A percentile compares a stretch with the other conserved stretches of the same genome.
These are phyloP conservation scores for Ochetophila trinervis DNA, from an alignment of 306 rosid genomes.

Conservation along the genomic window DNA sequence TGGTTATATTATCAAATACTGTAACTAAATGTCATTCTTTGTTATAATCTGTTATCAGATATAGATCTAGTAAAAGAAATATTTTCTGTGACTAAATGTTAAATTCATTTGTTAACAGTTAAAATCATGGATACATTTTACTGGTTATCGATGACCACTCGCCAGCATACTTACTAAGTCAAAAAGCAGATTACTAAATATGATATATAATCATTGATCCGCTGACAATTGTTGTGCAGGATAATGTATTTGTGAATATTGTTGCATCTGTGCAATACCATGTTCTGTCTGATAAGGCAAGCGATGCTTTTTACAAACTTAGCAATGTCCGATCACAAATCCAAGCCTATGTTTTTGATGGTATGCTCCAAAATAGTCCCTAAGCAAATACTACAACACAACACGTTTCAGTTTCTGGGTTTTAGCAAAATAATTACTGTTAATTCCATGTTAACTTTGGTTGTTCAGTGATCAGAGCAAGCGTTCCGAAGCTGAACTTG, in stretches of 20 bases:
- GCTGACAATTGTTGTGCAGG: not conserved
- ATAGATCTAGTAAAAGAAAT: too few species aligned
- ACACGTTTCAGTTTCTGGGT: not conserved
- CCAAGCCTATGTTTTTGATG: constrained; percentile 29
- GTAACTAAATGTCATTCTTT: too few species aligned
- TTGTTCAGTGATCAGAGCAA: constrained; percentile 22
- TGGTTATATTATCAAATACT: too few species aligned
- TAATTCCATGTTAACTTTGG: not conserved
- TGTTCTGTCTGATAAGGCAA: constrained; percentile 9
- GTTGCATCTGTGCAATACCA: constrained; percentile 22
- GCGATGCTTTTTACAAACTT: constrained; percentile 22
- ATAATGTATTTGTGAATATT: constrained; percentile 22
- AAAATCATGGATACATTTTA: too few species aligned
- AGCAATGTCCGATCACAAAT: constrained; percentile 18
- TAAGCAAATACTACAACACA: too few species aligned
- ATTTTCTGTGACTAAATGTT: too few species aligned
- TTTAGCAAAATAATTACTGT: not conserved
- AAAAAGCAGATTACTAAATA: too few species aligned
- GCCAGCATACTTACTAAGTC: too few species aligned
- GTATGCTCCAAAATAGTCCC: not conserved
- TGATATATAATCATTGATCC: not conserved
- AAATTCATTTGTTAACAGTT: too few species aligned
- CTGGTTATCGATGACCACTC: too few species aligned
- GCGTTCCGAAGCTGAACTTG: constrained; percentile 22
- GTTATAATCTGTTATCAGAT: too few species aligned